Conservation (phyloP, 768 basidiomycete species). For the Leucocoprinus leucothites region DNA sequence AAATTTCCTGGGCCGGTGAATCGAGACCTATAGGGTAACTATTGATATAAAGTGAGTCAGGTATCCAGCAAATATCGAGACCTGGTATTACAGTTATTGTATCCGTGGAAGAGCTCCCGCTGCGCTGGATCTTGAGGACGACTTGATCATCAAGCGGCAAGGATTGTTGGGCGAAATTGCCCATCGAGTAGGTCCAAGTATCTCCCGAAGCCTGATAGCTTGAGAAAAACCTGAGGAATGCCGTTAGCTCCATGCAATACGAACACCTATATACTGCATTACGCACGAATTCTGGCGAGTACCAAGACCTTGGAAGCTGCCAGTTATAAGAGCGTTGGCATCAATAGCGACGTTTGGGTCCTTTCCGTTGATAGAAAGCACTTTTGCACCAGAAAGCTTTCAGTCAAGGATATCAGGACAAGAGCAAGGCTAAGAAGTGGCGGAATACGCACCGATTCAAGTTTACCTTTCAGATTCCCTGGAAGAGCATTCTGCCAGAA, state of each 20-base stretch:
- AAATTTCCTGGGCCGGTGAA: conserved; percentile 42
- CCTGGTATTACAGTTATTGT: conserved; percentile 35
- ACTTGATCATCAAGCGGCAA: conserved; percentile 45
- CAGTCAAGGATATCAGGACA: background rate
- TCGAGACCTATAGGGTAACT: conserved; percentile 60
- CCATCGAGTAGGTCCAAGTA: conserved; percentile 39
- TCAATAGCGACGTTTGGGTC: conserved; percentile 51
- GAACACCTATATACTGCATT: background rate
- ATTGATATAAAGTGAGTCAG: background rate
- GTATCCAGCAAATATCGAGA: background rate
- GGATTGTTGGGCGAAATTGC: conserved; percentile 50
- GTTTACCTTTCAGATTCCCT: conserved; percentile 42
- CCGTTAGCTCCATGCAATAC: background rate
- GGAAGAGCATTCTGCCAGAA: conserved; percentile 57
- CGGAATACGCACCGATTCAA: conserved; percentile 35
- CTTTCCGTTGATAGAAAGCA: conserved; percentile 48
- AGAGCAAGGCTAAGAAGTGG: background rate
- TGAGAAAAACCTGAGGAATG: conserved; percentile 34
- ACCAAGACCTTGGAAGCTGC: conserved; percentile 49
- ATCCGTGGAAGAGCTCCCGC: conserved; percentile 35
- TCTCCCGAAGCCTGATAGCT: conserved; percentile 30
- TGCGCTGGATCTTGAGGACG: conserved; percentile 38
- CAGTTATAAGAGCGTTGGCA: conserved; percentile 46
- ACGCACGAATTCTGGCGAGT: conserved; percentile 47
- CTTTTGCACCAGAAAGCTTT: conserved; percentile 48